Conservation (phyloP, 805 yeast genomes). For the Sugiyamaella valdiviana region DNA sequence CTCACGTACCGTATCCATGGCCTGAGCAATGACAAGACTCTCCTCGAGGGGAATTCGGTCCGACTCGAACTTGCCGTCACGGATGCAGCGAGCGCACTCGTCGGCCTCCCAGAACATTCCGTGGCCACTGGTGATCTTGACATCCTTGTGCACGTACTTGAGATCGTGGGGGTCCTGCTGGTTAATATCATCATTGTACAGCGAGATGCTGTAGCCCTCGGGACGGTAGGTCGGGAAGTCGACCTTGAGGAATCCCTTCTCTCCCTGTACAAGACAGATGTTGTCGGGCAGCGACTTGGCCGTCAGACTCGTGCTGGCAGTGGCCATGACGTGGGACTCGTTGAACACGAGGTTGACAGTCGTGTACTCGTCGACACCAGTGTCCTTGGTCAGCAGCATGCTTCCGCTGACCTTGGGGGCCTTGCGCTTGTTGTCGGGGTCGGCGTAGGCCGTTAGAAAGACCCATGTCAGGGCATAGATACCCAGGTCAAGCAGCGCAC, state of each 20-base stretch:
- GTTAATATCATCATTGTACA: slow-evolving; percentile 7
- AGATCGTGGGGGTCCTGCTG: slow-evolving; percentile 1
- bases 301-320: slow-evolving; percentile 10
- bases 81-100: slow-evolving; percentile 44
- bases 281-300: slow-evolving; percentile 6
- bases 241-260: slow-evolving; percentile 20
- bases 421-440: slow-evolving; percentile 14
- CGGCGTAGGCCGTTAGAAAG: slow-evolving; percentile 13
- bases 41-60: slow-evolving; percentile 40
- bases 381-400: slow-evolving; percentile 13
- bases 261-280: slow-evolving; percentile 19
- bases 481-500: slow-evolving; percentile 51
- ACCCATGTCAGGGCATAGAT: slow-evolving; percentile 44
- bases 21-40: slow-evolving; percentile 40
- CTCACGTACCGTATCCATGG: slow-evolving; percentile 44
- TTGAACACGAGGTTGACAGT: slow-evolving; percentile 11
- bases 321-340: slow-evolving; percentile 13
- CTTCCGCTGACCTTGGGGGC: slow-evolving; percentile 9
- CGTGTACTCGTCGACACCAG: slow-evolving; percentile 16
- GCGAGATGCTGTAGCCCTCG: slow-evolving; percentile 16
- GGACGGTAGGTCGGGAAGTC: slow-evolving; percentile 21
- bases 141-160: slow-evolving; percentile 3
- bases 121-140: slow-evolving; percentile 22
- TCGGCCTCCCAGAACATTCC: slow-evolving; percentile 56
- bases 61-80: slow-evolving; percentile 36